phyloP scores from a whole-genome alignment of 345 rosid species.

The Trapa bicornis region DNA sequence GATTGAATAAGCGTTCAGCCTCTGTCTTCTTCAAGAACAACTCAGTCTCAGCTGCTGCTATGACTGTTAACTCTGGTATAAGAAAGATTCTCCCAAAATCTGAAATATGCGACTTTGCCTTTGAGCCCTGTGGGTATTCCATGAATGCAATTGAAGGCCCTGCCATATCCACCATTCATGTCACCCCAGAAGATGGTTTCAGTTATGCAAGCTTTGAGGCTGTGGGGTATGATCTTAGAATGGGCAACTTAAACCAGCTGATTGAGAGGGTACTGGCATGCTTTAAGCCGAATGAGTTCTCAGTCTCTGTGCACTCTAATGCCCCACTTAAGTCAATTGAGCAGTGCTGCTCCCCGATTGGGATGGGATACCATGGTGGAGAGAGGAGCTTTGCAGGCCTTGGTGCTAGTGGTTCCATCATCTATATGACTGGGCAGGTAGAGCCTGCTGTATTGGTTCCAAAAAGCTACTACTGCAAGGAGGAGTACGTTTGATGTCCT shows the following conservation, averaged over 20 bases:
- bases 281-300: slow-evolving; percentile 47
- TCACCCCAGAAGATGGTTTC: slow-evolving; percentile 69
- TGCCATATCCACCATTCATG: slow-evolving; percentile 68
- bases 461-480: slow-evolving; percentile 41
- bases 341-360: slow-evolving; percentile 18
- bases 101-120: slow-evolving; percentile 58
- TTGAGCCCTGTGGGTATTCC: slow-evolving; percentile 77
- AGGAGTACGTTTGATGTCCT: slow-evolving; percentile 14
- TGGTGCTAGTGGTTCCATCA: slow-evolving; percentile 38
- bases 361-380: slow-evolving; percentile 36
- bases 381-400: slow-evolving; percentile 41
- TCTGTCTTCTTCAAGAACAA: slow-evolving; percentile 43
- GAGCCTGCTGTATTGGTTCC: slow-evolving; percentile 46
- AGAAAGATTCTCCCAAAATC: slow-evolving; percentile 62
- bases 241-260: slow-evolving; percentile 24
- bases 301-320: slow-evolving; percentile 48
- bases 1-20: slow-evolving; percentile 40
- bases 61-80: slow-evolving; percentile 54
- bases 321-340: slow-evolving; percentile 13
- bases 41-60: slow-evolving; percentile 33
- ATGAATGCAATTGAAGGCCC: slow-evolving; percentile 66
- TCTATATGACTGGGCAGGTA: slow-evolving; percentile 24
- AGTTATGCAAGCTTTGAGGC: slow-evolving; percentile 84
- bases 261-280: slow-evolving; percentile 48
- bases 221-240: slow-evolving; percentile 39